Conservation (phyloP, 164 flowering plant species). For the Warburgia ugandensis region DNA sequence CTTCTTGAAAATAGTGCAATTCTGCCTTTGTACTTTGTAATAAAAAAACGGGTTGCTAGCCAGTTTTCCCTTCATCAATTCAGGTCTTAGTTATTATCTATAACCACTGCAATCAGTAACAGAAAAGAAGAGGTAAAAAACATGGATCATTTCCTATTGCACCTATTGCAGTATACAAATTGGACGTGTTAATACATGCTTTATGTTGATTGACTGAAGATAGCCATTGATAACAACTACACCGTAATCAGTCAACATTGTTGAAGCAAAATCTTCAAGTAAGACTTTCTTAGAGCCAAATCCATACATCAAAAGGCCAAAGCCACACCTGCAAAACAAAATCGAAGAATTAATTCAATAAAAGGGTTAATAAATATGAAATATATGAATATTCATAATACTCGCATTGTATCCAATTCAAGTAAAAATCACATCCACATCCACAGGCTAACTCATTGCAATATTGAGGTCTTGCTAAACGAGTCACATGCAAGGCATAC, state of each 20-base stretch:
- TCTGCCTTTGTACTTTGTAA: too few relatives aligned
- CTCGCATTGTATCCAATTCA: too few relatives aligned
- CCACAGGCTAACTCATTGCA: too few relatives aligned
- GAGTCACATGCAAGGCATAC: too few relatives aligned
- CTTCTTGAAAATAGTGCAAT: too few relatives aligned
- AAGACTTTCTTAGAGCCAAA: slow-evolving; percentile 89
- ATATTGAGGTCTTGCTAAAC: too few relatives aligned
- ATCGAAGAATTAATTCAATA: background rate
- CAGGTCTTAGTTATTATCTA: too few relatives aligned
- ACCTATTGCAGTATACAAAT: background rate
- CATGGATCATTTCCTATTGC: background rate
- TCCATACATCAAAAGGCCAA: slow-evolving; percentile 88
- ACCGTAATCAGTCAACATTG: slow-evolving; percentile 55
- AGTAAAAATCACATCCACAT: too few relatives aligned
- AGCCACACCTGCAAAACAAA: slow-evolving; percentile 56
- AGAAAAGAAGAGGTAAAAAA: slow-evolving; percentile 3
- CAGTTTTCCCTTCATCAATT: too few relatives aligned
- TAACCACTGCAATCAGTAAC: background rate
- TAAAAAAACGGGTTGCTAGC: too few relatives aligned
- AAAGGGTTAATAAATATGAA: background rate
- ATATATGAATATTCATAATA: background rate
- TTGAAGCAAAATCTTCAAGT: slow-evolving; percentile 92
- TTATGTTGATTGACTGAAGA: slow-evolving; percentile 73
- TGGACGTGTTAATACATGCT: slow-evolving; percentile 43
- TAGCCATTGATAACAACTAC: slow-evolving; percentile 91